Conservation (phyloP, 805 yeast genomes). For the Candida manassasensis region DNA sequence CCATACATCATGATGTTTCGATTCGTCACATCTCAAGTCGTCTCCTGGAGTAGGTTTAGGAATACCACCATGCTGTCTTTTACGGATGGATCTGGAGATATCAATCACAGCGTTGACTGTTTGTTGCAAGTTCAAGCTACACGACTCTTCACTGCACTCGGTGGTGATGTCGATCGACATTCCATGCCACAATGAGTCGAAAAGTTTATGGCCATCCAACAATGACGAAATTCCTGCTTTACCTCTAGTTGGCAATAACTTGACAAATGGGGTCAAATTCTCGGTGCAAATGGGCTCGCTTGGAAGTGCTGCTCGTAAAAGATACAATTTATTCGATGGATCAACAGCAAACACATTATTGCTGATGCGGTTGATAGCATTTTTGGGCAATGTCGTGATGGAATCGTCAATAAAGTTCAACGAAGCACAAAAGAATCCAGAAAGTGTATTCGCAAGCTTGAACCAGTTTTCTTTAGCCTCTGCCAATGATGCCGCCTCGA, state of each 20-base stretch:
- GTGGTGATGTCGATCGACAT: constrained; percentile 81
- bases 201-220: constrained; percentile 84
- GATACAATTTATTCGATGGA: constrained; percentile 39
- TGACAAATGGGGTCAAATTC: constrained; percentile 88
- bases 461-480: constrained; percentile 67
- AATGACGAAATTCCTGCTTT: constrained; percentile 81
- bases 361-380: constrained; percentile 41
- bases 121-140: constrained; percentile 56
- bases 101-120: constrained; percentile 69
- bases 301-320: constrained; percentile 83
- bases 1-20: constrained; percentile 54
- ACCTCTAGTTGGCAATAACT: constrained; percentile 87
- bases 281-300: constrained; percentile 96
- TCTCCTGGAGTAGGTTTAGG: constrained; percentile 76
- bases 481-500: constrained; percentile 55
- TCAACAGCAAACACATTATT: constrained; percentile 18
- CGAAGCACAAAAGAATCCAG: constrained; percentile 94
- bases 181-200: constrained; percentile 91
- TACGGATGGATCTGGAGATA: constrained; percentile 60
- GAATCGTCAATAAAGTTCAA: constrained; percentile 80
- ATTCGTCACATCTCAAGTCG: constrained; percentile 66
- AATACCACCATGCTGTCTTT: constrained; percentile 56
- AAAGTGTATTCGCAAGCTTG: constrained; percentile 63
- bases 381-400: constrained; percentile 56
- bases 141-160: constrained; percentile 39